Conservation (phyloP, 352 stramenopile genomes). For the Globisporangium solare region DNA sequence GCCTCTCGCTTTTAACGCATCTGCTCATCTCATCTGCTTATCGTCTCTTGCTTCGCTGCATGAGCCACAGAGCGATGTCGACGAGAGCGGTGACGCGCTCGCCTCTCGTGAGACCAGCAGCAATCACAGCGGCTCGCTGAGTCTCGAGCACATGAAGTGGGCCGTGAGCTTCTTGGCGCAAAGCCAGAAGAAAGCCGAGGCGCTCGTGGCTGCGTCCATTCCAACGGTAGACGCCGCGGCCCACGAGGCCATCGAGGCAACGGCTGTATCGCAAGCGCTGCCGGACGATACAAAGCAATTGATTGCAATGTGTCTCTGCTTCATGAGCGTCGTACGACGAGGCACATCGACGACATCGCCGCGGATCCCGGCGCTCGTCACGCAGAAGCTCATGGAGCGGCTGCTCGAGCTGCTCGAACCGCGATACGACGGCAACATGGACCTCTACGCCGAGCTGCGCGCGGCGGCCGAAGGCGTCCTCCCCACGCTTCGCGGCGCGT, state of each 20-base stretch:
- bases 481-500: background rate
- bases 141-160: conserved; percentile 58
- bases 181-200: conserved; percentile 24
- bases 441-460: conserved; percentile 56
- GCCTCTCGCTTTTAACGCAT: background rate
- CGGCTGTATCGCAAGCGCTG: conserved; percentile 5
- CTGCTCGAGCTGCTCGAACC: conserved; percentile 60
- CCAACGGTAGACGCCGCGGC: background rate
- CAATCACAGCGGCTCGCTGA: conserved; percentile 22
- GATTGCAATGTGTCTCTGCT: conserved; percentile 44
- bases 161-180: conserved; percentile 48
- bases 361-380: conserved; percentile 38
- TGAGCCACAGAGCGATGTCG: background rate
- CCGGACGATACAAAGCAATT: conserved; percentile 41
- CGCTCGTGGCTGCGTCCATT: conserved; percentile 11
- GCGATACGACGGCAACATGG: conserved; percentile 48
- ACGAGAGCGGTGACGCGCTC: background rate
- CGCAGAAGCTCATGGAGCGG: conserved; percentile 57
- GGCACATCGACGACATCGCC: conserved; percentile 8
- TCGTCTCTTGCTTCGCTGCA: background rate
- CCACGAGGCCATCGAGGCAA: background rate
- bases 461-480: conserved; percentile 15
- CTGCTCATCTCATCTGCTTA: background rate
- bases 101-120: background rate
- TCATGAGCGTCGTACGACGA: conserved; percentile 46